These are phyloP conservation scores for Carex scoparia DNA, from an alignment of 176 grass and related monocot genomes.

Conservation along the genomic window DNA sequence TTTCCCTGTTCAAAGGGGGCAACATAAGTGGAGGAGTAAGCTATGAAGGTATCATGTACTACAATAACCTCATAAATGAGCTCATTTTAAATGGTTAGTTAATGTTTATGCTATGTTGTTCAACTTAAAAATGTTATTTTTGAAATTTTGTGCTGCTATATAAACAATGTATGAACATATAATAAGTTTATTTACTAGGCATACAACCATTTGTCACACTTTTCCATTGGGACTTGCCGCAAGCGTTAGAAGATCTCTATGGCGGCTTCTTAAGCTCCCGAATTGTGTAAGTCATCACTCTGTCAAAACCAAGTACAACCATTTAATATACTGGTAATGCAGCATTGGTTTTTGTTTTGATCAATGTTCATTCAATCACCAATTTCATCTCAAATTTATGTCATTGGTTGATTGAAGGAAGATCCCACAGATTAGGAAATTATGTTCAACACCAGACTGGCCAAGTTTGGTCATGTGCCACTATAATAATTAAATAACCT, in stretches of 20 bases:
- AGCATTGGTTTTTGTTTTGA: background rate
- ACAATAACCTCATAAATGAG: conserved; percentile 67
- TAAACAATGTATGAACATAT: background rate
- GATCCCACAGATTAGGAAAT: background rate
- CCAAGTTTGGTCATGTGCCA: background rate
- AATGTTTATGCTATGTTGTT: background rate
- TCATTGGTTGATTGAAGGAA: background rate
- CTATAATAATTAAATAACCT: background rate
- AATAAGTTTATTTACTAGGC: conserved; percentile 18
- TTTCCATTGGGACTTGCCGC: conserved; percentile 87
- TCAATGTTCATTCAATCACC: background rate
- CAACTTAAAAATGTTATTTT: background rate
- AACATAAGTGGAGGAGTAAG: conserved; percentile 61
- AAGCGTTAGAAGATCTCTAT: conserved; percentile 69
- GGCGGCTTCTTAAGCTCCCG: conserved; percentile 55
- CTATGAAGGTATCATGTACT: conserved; percentile 78
- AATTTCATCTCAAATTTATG: background rate
- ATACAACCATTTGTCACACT: conserved; percentile 86
- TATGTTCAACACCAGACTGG: background rate
- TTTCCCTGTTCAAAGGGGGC: conserved; percentile 41
- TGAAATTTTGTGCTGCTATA: background rate
- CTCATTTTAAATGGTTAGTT: conserved; percentile 63
- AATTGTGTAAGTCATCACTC: conserved; percentile 57
- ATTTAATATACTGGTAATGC: background rate
- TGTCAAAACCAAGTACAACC: background rate